Conservation (phyloP, 2,329 filamentous ascomycete species). For the Aureobasidium uvarum region DNA sequence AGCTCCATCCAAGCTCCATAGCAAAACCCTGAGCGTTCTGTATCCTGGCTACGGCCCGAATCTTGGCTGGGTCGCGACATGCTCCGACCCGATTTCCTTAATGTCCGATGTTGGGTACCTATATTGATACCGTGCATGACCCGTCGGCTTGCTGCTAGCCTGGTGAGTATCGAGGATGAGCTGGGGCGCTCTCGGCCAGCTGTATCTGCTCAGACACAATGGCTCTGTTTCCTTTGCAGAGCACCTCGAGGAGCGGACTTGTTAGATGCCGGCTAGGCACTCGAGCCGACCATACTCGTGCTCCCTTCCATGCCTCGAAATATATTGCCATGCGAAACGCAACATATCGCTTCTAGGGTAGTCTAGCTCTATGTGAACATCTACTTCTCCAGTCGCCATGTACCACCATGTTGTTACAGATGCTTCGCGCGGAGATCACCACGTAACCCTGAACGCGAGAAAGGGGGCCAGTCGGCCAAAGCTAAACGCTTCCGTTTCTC, state of each 20-base stretch:
- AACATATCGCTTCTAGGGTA: not conserved
- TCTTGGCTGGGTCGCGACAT: conserved; percentile 16
- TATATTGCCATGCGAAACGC: not conserved
- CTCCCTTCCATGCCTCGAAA: not conserved
- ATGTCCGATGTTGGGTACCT: conserved; percentile 21
- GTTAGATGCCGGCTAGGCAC: not conserved
- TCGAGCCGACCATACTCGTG: conserved; percentile 12
- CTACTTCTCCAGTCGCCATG: not conserved
- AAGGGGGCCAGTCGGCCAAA: conserved; percentile 22
- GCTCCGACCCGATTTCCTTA: conserved; percentile 18
- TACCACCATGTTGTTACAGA: conserved; percentile 15
- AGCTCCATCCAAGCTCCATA: not conserved
- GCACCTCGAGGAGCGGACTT: not conserved
- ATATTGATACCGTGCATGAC: not conserved
- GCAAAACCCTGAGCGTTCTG: not conserved
- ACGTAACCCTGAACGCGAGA: conserved; percentile 25
- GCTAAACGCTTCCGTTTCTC: conserved; percentile 23
- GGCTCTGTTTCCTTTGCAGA: not conserved
- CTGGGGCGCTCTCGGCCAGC: not conserved
- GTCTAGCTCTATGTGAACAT: not conserved
- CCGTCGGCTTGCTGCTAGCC: not conserved
- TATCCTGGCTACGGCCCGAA: conserved; percentile 9
- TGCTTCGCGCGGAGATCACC: conserved; percentile 4
- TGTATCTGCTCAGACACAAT: not conserved
- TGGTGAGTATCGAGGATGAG: not conserved